Evolutionary conservation across 176 grass and related monocot species (phyloP), one percentile per base, ranked within the genome.

Genomic region (Ensete ventricosum): DNA sequence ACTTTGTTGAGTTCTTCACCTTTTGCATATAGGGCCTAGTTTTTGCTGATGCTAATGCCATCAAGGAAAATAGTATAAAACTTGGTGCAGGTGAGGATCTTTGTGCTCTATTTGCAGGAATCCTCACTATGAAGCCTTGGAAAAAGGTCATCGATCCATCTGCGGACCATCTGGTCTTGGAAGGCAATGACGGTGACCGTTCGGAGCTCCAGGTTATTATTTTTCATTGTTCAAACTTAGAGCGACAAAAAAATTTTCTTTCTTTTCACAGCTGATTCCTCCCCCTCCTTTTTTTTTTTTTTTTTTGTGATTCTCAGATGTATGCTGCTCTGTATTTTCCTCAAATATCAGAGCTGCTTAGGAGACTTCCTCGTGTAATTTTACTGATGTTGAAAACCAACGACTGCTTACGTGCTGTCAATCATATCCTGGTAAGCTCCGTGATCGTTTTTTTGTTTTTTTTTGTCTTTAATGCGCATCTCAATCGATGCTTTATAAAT

Each of bases 321-420:
- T 91, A 91, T 16, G 94, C 94, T 26, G 71, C 80, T 51, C 81
- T 87, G 55, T 98, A 91, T 84, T 89, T 98, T 50, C 60, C 88
- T 66, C 83, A 98, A 77, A 93, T 93, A 65, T 91, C 94, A 22
- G 94, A 98, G 86, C 82, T 98, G 53, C 78, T 98, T 54, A 80
- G 88, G 65, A 93, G 88, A 77, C 64, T 98, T 50, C 94, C 90
- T n/a, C 89, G 84, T 55, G 90, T 91, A 24, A 98, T 98, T 80
- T 84, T 98, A 78, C 81, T 98, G 78, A 98, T 98, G 94, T 84
- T 98, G 34, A 98, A 98, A 83, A 98, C 94, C 64, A 98, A 98
- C 77, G 90, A 93, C 53, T 98, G 94, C 78, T 89, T 98, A 79
- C 85, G 90, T 53, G 72, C 90, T 67, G 85, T 98, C 20, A 98